Evolutionary conservation across 305 asterid genomes (phyloP).

Genomic region (Coffea humblotiana): DNA sequence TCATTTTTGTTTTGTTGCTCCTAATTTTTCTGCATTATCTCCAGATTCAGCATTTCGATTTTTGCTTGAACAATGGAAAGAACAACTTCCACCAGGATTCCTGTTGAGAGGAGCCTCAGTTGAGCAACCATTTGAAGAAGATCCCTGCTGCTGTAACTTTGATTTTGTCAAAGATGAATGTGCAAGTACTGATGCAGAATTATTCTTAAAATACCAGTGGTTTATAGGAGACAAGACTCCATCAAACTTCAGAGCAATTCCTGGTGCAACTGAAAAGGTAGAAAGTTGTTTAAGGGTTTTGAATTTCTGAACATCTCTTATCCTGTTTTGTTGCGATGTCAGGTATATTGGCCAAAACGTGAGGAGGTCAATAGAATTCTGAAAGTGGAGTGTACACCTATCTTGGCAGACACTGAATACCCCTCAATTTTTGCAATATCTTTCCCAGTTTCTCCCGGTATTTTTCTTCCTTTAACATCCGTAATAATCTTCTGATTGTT

Average conservation of each 20-base stretch:
- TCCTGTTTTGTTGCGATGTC: conserved; percentile 5
- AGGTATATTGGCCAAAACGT: conserved; percentile 84
- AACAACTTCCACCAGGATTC: conserved; percentile 84
- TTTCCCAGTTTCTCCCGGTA: conserved; percentile 88
- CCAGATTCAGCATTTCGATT: conserved; percentile 93
- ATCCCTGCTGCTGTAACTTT: conserved; percentile 91
- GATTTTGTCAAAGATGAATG: conserved; percentile 66
- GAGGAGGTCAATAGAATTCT: conserved; percentile 71
- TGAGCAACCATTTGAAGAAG: conserved; percentile 89
- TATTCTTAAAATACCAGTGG: conserved; percentile 87
- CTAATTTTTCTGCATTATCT: conserved; percentile 21
- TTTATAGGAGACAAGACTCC: conserved; percentile 72
- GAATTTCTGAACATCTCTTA: background rate
- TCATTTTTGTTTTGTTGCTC: background rate
- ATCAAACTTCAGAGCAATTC: conserved; percentile 64
- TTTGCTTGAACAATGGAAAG: conserved; percentile 95
- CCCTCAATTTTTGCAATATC: conserved; percentile 83
- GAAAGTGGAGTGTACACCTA: conserved; percentile 88
- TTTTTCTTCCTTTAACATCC: conserved; percentile 17
- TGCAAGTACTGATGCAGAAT: conserved; percentile 45
- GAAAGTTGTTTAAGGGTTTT: conserved; percentile 6
- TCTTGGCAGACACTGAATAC: conserved; percentile 66
- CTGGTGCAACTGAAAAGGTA: conserved; percentile 83
- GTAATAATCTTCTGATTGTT: background rate
- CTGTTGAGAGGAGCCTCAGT: conserved; percentile 65